Evolutionary conservation across 306 rosid species (phyloP).

Genomic region (Rubus idaeus): DNA sequence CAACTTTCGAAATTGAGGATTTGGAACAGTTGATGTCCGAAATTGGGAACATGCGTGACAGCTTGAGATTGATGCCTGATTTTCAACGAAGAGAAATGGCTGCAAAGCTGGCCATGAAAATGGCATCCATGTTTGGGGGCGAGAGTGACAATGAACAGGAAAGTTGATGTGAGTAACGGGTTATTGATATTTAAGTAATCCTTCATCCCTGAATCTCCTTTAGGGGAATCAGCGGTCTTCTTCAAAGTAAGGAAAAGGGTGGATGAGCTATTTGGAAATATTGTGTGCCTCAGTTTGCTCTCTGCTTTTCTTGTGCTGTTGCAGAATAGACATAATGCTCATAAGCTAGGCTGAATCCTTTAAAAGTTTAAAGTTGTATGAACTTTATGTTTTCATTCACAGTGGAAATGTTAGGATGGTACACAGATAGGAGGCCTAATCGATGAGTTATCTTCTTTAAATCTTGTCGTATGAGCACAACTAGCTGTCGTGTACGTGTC

Average conservation of each 20-base stretch:
- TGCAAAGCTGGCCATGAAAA: conserved; percentile 77
- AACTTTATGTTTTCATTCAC: background rate
- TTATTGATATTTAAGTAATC: background rate
- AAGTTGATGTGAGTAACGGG: conserved; percentile 19
- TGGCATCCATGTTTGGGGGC: conserved; percentile 84
- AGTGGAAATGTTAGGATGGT: background rate
- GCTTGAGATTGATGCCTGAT: conserved; percentile 89
- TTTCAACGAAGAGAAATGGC: conserved; percentile 88
- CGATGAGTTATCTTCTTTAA: background rate
- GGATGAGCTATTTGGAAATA: background rate
- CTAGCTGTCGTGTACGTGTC: background rate
- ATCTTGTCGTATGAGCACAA: background rate
- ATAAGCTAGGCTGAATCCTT: background rate
- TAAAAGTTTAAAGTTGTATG: background rate
- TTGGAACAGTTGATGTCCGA: conserved; percentile 85
- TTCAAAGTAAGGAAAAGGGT: background rate
- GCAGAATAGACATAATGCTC: background rate
- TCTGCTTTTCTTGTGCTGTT: background rate
- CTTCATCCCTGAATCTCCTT: background rate
- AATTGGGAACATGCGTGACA: conserved; percentile 74
- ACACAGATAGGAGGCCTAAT: background rate
- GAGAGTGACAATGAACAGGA: conserved; percentile 66
- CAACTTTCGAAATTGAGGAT: conserved; percentile 63
- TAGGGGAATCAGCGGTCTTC: background rate
- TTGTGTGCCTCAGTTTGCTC: background rate